Percentiles rank a stretch among this genome's conserved stretches.
Conservation (phyloP, 1,139 yeast species). For the Taphrina pruni region DNA sequence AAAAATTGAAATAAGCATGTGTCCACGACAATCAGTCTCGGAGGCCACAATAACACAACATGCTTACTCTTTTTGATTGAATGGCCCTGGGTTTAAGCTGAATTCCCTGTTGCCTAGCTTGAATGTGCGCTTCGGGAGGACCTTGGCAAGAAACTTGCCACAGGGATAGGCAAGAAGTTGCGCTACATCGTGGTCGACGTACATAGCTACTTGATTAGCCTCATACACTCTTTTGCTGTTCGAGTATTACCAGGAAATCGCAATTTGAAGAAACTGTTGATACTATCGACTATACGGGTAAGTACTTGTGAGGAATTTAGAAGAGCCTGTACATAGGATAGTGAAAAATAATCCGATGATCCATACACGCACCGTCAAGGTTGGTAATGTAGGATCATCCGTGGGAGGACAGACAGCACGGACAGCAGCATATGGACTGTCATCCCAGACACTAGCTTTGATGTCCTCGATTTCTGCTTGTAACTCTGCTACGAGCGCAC, state of each 20-base stretch:
- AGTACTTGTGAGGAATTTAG: background rate
- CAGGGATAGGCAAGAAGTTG: constrained; percentile 56
- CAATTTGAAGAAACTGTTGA: constrained; percentile 15
- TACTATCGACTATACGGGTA: constrained; percentile 1
- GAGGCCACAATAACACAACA: background rate
- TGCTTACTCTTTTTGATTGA: constrained; percentile 68
- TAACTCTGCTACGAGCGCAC: constrained; percentile 33
- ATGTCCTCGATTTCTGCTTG: constrained; percentile 55
- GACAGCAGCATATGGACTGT: constrained; percentile 72
- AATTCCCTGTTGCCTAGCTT: constrained; percentile 53
- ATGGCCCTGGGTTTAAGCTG: constrained; percentile 65
- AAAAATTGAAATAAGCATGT: constrained; percentile 48
- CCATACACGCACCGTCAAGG: constrained; percentile 56
- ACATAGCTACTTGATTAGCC: constrained; percentile 55
- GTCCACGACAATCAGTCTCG: background rate
- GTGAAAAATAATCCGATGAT: constrained; percentile 56
- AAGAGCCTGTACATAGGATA: constrained; percentile 61
- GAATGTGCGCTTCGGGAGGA: constrained; percentile 60
- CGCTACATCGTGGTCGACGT: constrained; percentile 62
- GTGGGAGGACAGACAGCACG: constrained; percentile 70
- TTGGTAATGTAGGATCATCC: constrained; percentile 64
- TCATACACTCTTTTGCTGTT: constrained; percentile 61
- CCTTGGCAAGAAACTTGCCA: constrained; percentile 56
- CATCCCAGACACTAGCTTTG: constrained; percentile 51
- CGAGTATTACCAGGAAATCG: constrained; percentile 47